These are phyloP conservation scores for Fusarium sp. DNA, from an alignment of 2,329 filamentous ascomycete species.

Conservation along the genomic window DNA sequence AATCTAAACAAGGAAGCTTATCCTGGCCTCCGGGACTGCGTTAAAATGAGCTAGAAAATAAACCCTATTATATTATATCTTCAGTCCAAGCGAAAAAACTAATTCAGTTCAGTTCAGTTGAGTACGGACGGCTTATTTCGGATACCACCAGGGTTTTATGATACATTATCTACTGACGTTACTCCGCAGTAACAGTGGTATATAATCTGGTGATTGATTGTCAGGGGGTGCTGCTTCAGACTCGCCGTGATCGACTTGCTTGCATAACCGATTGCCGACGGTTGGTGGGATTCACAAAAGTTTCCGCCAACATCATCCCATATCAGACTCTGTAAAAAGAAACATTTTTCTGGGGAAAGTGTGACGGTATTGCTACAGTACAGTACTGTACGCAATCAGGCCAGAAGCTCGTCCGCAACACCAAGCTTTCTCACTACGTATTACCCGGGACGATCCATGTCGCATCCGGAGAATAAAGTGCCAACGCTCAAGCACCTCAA, in stretches of 20 bases:
- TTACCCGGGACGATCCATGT: background rate
- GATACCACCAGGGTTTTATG: background rate
- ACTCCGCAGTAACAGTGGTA: background rate
- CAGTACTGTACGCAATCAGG: no score
- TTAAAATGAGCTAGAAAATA: constrained; percentile 12
- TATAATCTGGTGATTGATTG: constrained; percentile 12
- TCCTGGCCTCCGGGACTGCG: constrained; percentile 2
- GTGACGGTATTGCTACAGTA: no score
- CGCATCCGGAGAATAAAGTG: constrained; percentile 1
- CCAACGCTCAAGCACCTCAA: constrained; percentile 4
- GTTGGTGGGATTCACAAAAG: constrained; percentile 17
- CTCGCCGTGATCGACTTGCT: constrained; percentile 28
- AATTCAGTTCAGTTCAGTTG: background rate
- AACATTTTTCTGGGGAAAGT: constrained; percentile 18
- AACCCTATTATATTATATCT: background rate
- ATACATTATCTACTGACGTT: no score
- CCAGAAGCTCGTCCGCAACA: background rate
- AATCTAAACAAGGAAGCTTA: constrained; percentile 33
- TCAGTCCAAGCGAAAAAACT: constrained; percentile 2
- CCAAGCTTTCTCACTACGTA: constrained; percentile 16
- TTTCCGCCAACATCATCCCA: constrained; percentile 30
- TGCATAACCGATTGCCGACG: constrained; percentile 37
- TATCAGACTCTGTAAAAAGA: constrained; percentile 1
- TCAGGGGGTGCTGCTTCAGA: constrained; percentile 22
- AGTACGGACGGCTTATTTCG: background rate